Evolutionary conservation across 805 yeast species (phyloP), one percentile per base, ranked within the genome.

Genomic region (Candida ipomoeae): DNA sequence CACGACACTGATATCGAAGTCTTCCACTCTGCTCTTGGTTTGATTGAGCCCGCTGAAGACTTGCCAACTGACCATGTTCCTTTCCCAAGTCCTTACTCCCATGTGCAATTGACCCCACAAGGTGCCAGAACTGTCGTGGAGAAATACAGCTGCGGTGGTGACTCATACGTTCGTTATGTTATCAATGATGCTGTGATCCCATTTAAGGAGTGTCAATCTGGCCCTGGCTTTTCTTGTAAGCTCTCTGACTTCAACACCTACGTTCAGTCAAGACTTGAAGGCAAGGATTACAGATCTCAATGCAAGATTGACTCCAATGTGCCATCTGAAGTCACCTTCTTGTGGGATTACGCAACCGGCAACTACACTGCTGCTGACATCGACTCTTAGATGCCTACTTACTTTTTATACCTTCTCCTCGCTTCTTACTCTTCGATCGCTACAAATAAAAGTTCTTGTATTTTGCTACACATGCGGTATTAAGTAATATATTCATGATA

Each of bases 1-100:
- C 96, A 89, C 61, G 96, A 89, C 63, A 78, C 85, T 36, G 85
- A 84, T 54, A 66, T 87, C 39, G 71, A 82, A 54, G 71, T 83
- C 39, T 82, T 77, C 57, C 69, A 84, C 58, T 71, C 87, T 29
- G 87, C 92, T 2, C 66, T 87, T 44, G 90, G 89, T 6, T 63
- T 87, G 55, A 53, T 76, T 50, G 69, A 72, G 54, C 71, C 79
- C 8, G 69, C 62, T 18, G 57, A 66, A 3, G 69, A 72, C 38
- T 71, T 81, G 38, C 75, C 83, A 3, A 62, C 76, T 5, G 73
- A 72, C 53, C 67, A 69, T 44, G 73, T 81, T 43, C 73, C 72
- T 6, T 80, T 80, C 65, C 71, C 73, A 46, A 67, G 74, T 51
- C 66, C 73, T 13, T 84, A 75, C 70, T 74, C 70, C 8, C 75